Evolutionary conservation across 2,329 filamentous ascomycete genomes (phyloP).

Genomic region (Stemphylium lycopersici): DNA sequence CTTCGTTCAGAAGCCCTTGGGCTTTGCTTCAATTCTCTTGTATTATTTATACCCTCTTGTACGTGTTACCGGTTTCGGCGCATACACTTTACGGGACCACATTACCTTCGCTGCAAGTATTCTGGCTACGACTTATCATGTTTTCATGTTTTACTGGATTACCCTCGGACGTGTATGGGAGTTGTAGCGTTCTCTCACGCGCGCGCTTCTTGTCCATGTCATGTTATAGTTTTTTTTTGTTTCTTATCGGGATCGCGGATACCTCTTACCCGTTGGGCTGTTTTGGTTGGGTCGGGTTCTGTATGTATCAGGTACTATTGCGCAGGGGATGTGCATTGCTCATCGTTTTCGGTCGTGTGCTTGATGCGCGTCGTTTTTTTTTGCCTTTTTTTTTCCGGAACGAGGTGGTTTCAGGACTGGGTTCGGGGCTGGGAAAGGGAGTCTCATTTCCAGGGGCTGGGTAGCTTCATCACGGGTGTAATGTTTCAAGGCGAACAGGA

Average conservation of each 20-base stretch:
- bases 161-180: conserved; percentile 17
- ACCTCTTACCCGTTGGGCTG: conserved; percentile 36
- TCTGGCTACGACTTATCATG: conserved; percentile 36
- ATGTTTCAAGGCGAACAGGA: conserved; percentile 10
- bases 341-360: conserved; percentile 9
- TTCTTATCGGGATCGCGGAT: conserved; percentile 31
- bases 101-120: conserved; percentile 34
- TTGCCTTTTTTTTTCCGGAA: conserved; percentile 1
- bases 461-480: conserved; percentile 11
- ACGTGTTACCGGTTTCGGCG: conserved; percentile 16
- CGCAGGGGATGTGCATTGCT: conserved; percentile 4
- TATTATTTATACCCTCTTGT: conserved; percentile 41
- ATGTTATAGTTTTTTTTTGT: conserved; percentile 12
- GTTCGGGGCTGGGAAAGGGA: neutral
- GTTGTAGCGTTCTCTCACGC: neutral
- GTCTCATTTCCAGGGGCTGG: neutral
- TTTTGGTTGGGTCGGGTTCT: conserved; percentile 14
- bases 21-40: conserved; percentile 39
- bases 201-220: conserved; percentile 1
- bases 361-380: conserved; percentile 5
- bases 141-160: conserved; percentile 27
- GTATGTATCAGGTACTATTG: conserved; percentile 31
- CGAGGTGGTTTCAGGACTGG: neutral
- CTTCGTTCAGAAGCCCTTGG: conserved; percentile 2
- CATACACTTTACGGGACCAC: conserved; percentile 23